Base-by-base conservation (phyloP, 2,329 filamentous ascomycete genomes). In the Cylindrodendrum hubeiense region DNA sequence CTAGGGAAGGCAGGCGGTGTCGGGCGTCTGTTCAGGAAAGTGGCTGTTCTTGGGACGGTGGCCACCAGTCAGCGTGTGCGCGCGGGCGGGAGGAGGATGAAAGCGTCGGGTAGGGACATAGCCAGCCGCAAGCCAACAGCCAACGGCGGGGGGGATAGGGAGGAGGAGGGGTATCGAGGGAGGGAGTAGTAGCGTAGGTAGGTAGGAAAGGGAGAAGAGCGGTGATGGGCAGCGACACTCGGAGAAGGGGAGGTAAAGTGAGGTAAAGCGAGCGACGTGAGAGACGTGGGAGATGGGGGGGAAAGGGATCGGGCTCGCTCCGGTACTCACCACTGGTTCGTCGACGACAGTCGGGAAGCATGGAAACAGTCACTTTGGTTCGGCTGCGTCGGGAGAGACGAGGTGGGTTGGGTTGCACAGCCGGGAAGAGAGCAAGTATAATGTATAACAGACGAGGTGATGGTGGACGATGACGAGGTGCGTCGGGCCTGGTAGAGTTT, bases 41-140 rank as follows among this genome's bases (percentile, higher is more conserved):
- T 65, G 70, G 67, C 71, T 74, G 70, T 73, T 74, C 70, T 74
- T 73, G 68, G 71, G 74, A 74, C 71, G 68, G 67, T 67, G 71
- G 60, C 67, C 63, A 69, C 70, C 70, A 73, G 71, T 74, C 71
- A 74, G 71, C 68, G 71, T 68, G 54, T 47, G 66, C 59, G 52
- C 49, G 60, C 54, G 60, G 50, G 37, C 51, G 68, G 63, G 66
- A 61, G 60, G 52, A 61, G 63, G 66, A 67, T 51, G 61, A 52
- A 59, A 67, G 67, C 66, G 61, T 67, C 63, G 70, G 69, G 60
- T 65, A 68, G 55, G 60, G 63, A 60, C 60, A 51, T 63, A 65
- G 71, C 58, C 60, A 71, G 56, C 61, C 66, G 68, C 43, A 52
- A 52, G 58, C 52, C 58, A 65, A 47, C 52, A 61, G 28, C 44